Evolutionary conservation across 2,329 filamentous ascomycete genomes (phyloP).

Genomic region (Bisporella sp.): DNA sequence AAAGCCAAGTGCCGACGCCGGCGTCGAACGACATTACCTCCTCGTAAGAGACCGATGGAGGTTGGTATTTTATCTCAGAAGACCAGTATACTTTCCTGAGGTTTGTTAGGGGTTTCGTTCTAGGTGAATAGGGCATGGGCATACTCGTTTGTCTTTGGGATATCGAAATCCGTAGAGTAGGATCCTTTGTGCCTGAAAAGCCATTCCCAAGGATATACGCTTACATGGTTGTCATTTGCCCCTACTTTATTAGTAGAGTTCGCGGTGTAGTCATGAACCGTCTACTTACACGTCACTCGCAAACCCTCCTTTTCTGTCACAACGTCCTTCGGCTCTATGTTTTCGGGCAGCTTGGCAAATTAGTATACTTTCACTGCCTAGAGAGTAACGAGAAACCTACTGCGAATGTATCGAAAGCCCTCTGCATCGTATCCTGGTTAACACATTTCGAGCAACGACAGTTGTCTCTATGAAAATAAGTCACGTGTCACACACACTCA

Average conservation of each 20-base stretch:
- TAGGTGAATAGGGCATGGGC: neutral
- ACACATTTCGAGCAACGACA: conserved; percentile 63
- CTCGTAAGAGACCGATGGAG: conserved; percentile 54
- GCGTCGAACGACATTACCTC: conserved; percentile 50
- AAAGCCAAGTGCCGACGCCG: conserved; percentile 55
- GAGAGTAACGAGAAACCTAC: conserved; percentile 33
- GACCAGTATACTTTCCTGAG: conserved; percentile 33
- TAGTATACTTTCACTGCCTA: neutral
- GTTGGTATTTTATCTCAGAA: conserved; percentile 31
- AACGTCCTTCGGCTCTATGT: conserved; percentile 28
- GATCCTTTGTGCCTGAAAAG: conserved; percentile 32
- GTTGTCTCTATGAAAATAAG: conserved; percentile 46
- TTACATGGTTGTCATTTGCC: conserved; percentile 44
- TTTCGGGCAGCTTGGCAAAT: conserved; percentile 39
- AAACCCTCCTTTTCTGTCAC: conserved; percentile 31
- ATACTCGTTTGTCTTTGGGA: conserved; percentile 24
- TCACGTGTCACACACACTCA: neutral
- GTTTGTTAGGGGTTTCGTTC: conserved; percentile 14
- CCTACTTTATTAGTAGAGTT: neutral
- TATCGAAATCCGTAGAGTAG: neutral
- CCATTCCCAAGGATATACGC: conserved; percentile 60
- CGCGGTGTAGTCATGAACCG: conserved; percentile 7
- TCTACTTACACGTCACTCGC: conserved; percentile 41
- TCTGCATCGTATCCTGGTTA: conserved; percentile 63
- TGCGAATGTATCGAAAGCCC: conserved; percentile 60